These are phyloP conservation scores for Leishmania guyanensis DNA, from an alignment of 208 protist genomes.

Conservation along the genomic window DNA sequence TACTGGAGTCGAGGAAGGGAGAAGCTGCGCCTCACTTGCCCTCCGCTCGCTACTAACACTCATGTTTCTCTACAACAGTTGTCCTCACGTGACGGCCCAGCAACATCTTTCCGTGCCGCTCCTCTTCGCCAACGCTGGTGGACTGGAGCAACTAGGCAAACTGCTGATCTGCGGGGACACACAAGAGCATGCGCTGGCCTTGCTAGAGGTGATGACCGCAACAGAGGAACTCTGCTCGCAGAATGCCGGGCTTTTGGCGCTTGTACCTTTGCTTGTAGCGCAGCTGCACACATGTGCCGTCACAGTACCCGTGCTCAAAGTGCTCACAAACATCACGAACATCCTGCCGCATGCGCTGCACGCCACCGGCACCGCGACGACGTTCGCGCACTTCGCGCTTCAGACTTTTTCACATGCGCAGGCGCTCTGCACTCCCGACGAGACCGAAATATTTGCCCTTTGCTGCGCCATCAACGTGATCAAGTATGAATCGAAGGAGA, in stretches of 20 bases:
- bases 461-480: conserved; percentile 84
- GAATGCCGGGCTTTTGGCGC: conserved; percentile 1
- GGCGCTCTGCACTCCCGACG: conserved; percentile 12
- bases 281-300: neutral
- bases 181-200: conserved; percentile 10
- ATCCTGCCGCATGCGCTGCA: conserved; percentile 28
- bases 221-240: conserved; percentile 15
- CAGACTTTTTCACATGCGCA: neutral
- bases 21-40: conserved; percentile 15
- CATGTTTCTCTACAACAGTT: conserved; percentile 41
- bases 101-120: conserved; percentile 29
- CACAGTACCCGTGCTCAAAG: conserved; percentile 36
- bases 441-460: conserved; percentile 52
- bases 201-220: conserved; percentile 56
- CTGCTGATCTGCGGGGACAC: conserved; percentile 3
- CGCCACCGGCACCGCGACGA: neutral
- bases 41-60: conserved; percentile 37
- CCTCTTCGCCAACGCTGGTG: conserved; percentile 33
- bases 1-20: neutral
- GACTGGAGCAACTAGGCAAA: conserved; percentile 32
- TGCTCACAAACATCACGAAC: conserved; percentile 72
- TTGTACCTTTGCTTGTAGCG: conserved; percentile 19
- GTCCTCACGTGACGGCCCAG: neutral
- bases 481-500: conserved; percentile 44
- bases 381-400: conserved; percentile 4